phyloP scores from a whole-genome alignment of 2,329 filamentous ascomycete species.

The Fusarium redolens region DNA sequence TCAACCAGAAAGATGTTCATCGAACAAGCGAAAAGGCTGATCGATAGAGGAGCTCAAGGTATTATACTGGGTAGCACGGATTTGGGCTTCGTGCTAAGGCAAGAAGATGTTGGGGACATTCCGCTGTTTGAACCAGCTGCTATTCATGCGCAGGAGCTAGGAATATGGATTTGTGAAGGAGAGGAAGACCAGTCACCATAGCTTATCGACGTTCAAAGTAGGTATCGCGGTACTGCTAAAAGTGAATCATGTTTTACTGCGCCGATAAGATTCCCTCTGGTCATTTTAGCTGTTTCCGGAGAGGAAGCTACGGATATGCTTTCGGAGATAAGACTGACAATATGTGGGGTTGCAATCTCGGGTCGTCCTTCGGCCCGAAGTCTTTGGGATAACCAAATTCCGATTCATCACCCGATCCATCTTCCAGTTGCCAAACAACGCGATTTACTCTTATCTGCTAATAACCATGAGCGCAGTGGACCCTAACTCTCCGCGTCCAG shows the following conservation, averaged over 20 bases:
- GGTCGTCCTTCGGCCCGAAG: background rate
- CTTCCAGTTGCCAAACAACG: background rate
- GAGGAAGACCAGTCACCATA: background rate
- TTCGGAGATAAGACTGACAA: background rate
- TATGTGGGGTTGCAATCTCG: background rate
- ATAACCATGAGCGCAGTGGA: background rate
- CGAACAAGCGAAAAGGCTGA: background rate
- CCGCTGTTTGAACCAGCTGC: background rate
- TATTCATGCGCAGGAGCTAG: background rate
- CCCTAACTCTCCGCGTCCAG: background rate
- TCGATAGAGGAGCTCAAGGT: background rate
- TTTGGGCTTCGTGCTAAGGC: background rate
- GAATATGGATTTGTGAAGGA: background rate
- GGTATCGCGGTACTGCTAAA: background rate
- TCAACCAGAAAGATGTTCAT: background rate
- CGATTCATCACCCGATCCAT: background rate
- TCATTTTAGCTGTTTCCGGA: background rate
- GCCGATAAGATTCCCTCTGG: background rate
- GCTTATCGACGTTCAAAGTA: accelerated
- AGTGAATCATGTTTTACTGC: too few species aligned
- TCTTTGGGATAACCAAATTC: background rate
- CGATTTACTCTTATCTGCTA: background rate
- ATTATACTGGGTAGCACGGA: background rate
- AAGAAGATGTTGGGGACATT: background rate
- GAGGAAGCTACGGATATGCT: background rate